phyloP scores from a whole-genome alignment of 2,329 filamentous ascomycete species.

The Nothopassalora personata region DNA sequence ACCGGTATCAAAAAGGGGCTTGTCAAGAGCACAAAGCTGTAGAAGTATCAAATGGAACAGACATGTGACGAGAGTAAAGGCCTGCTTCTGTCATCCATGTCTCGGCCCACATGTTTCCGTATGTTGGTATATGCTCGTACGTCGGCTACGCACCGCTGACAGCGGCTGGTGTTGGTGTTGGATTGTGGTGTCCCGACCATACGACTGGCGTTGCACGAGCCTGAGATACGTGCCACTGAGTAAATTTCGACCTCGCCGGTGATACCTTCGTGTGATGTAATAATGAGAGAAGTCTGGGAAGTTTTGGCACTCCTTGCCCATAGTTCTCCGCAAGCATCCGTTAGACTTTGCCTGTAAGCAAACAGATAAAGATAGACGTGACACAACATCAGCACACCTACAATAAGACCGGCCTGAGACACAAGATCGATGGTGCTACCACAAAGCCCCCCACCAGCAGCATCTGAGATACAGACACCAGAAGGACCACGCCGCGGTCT shows the following conservation, averaged over 20 bases:
- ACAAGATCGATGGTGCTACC: not conserved
- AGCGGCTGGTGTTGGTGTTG: no score
- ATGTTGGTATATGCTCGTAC: not conserved
- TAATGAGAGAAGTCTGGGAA: not conserved
- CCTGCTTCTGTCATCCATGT: not conserved
- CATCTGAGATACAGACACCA: not conserved
- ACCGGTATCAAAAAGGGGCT: constrained; percentile 93
- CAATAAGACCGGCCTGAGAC: not conserved
- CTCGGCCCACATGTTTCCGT: not conserved
- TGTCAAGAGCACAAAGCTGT: constrained; percentile 90
- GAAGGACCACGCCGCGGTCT: not conserved
- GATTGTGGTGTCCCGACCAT: no score
- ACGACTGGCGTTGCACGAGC: no score
- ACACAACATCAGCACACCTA: not conserved
- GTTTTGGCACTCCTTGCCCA: not conserved
- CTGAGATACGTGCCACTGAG: no score
- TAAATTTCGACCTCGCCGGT: no score
- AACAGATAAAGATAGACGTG: not conserved
- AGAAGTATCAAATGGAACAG: constrained; percentile 24
- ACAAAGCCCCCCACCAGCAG: not conserved
- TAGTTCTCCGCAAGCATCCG: not conserved
- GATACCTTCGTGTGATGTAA: not conserved
- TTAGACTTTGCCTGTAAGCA: not conserved
- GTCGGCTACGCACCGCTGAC: no score
- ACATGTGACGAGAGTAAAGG: not conserved